Evolutionary conservation across 768 basidiomycete genomes (phyloP), one percentile per base, ranked within the genome.

Genomic region (Tulasnella sp.): DNA sequence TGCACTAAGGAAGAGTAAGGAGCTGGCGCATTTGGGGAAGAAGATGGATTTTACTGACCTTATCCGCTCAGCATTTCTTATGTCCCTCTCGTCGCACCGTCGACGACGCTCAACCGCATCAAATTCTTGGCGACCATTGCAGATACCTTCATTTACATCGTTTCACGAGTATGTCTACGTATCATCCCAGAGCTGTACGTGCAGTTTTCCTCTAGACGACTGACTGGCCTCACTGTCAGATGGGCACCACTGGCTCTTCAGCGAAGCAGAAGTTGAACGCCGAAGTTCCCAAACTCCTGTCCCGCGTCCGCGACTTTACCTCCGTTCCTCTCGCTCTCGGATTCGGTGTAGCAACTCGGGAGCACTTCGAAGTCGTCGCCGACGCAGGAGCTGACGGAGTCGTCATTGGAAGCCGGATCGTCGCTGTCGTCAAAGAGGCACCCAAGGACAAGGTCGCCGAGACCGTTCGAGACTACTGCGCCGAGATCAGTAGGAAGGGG

Each of bases 231-330:
- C 99, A 35, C 40, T 79, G 42, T 73, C 20, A 92, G 94, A 99
- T 99, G 98, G 98, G 98, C 18, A 98, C 95, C 1, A 99, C 98
- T 1, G 98, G 98, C 40, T 98, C 97, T 10, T 93, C 94, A 2
- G 91, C 89, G 67, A 85, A 88, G 57, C 89, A 89, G 16, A 86
- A 85, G 0, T 89, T 98, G 82, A 96, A 95, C 81, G 86, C 83
- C 48, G 89, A 88, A 32, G 90, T 99, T 2, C 94, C 96, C 2
- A 90, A 92, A 79, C 92, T 98, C 80, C 89, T 99, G 73, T 85
- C 89, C 32, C 91, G 95, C 46, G 92, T 99, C 70, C 91, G 93
- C 69, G 86, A 92, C 81, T 89, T 91, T 83, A 89, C 95, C 67
- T 86, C 88, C 16, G 89, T 94, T 11, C 95, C 98, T 4, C 87